Conservation (phyloP, 2,329 filamentous ascomycete genomes). For the Exophiala viscosa region DNA sequence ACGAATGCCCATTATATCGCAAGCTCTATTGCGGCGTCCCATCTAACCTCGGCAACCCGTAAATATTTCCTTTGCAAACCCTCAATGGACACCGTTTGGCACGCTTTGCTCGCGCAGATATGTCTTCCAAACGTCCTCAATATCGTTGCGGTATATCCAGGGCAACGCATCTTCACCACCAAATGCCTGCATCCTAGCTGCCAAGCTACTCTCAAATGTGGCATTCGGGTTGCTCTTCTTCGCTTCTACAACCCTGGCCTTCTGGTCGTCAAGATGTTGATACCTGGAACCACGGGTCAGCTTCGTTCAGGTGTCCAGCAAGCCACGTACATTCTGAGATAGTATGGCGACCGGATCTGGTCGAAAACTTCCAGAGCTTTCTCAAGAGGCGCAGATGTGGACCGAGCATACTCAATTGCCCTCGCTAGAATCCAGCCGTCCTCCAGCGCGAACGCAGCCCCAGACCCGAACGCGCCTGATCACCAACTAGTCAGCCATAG, state of each 20-base stretch:
- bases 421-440: slow-evolving; percentile 45
- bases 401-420: slow-evolving; percentile 31
- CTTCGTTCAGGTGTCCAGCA: background rate
- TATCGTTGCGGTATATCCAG: slow-evolving; percentile 45
- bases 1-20: no score
- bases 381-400: slow-evolving; percentile 20
- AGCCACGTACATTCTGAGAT: slow-evolving; percentile 36
- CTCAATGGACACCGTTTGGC: no score
- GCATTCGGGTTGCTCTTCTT: slow-evolving; percentile 26
- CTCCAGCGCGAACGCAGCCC: slow-evolving; percentile 46
- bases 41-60: no score
- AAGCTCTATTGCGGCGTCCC: no score
- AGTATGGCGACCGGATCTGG: slow-evolving; percentile 40
- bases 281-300: slow-evolving; percentile 28
- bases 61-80: no score
- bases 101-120: no score
- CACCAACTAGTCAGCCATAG: background rate
- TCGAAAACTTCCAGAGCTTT: slow-evolving; percentile 40
- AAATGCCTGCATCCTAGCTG: slow-evolving; percentile 33
- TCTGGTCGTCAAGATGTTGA: slow-evolving; percentile 31
- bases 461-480: slow-evolving; percentile 42
- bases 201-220: slow-evolving; percentile 31
- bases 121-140: slow-evolving; percentile 35
- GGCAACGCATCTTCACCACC: slow-evolving; percentile 34
- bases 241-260: slow-evolving; percentile 16